Conservation (phyloP, 176 grass and related monocot species). For the Carex pumila region DNA sequence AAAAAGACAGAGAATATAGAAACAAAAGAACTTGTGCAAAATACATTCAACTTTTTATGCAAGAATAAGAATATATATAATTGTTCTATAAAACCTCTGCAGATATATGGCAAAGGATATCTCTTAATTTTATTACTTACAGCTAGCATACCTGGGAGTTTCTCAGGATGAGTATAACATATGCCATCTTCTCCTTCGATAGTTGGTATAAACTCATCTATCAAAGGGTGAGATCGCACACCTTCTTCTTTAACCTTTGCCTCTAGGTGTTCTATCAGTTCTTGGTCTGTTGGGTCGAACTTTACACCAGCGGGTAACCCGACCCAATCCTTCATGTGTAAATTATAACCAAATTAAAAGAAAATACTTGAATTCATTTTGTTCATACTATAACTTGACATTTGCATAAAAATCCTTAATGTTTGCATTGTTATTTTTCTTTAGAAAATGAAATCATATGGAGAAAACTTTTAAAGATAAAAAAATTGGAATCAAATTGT, state of each 20-base stretch:
- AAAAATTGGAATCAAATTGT: neutral
- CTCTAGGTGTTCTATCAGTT: slow-evolving; percentile 92
- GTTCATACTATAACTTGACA: slow-evolving; percentile 1
- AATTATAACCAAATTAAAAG: neutral
- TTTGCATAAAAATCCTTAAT: neutral
- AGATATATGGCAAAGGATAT: neutral
- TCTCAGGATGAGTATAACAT: slow-evolving; percentile 99
- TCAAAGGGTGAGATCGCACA: slow-evolving; percentile 79
- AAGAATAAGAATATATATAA: slow-evolving; percentile 36
- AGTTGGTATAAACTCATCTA: slow-evolving; percentile 95
- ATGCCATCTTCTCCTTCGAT: slow-evolving; percentile 97
- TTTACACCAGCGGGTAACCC: slow-evolving; percentile 92
- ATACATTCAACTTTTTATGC: slow-evolving; percentile 49
- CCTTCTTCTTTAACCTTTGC: slow-evolving; percentile 72
- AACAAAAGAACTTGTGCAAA: slow-evolving; percentile 51
- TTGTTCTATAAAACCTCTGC: slow-evolving; percentile 21
- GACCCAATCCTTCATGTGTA: slow-evolving; percentile 70
- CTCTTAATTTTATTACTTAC: neutral
- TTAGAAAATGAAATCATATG: neutral
- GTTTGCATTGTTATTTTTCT: neutral
- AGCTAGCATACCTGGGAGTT: slow-evolving; percentile 66
- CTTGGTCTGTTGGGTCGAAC: slow-evolving; percentile 94
- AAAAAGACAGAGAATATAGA: slow-evolving; percentile 44
- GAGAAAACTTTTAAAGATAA: neutral
- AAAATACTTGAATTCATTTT: neutral